phyloP scores from a whole-genome alignment of 768 basidiomycete genomes.

The Lactarius vividus region DNA sequence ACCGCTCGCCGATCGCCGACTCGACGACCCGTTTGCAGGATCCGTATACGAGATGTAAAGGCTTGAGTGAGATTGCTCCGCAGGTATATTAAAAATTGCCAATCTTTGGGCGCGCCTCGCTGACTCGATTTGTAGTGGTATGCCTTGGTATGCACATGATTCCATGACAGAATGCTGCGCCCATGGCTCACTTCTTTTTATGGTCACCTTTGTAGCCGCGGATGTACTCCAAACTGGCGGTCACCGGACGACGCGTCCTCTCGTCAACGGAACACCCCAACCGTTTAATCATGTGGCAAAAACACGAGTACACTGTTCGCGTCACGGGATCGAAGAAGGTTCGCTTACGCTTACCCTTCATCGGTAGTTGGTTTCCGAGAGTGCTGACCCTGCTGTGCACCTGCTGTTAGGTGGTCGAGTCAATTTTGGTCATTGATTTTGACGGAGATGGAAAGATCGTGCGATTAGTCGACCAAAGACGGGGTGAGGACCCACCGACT shows the following conservation, averaged over 20 bases:
- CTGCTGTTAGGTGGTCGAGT: conserved; percentile 48
- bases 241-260: conserved; percentile 52
- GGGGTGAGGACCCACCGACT: conserved; percentile 51
- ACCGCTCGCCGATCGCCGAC: conserved; percentile 36
- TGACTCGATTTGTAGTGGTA: conserved; percentile 43
- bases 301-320: conserved; percentile 58
- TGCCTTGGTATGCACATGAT: conserved; percentile 43
- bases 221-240: conserved; percentile 50
- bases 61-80: conserved; percentile 28
- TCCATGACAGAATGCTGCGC: background rate
- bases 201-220: conserved; percentile 44
- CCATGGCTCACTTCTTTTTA: conserved; percentile 8
- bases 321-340: conserved; percentile 53
- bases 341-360: conserved; percentile 19
- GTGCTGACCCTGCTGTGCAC: conserved; percentile 2
- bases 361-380: background rate
- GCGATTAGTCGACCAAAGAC: conserved; percentile 57
- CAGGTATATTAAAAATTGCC: conserved; percentile 23
- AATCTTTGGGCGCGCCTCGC: background rate
- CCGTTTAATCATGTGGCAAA: conserved; percentile 57
- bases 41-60: conserved; percentile 24
- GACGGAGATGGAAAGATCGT: conserved; percentile 64
- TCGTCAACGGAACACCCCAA: conserved; percentile 58
- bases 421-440: conserved; percentile 60
- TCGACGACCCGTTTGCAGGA: conserved; percentile 36